phyloP scores from a whole-genome alignment of 169 alveolate species.

The Babesia sp. region DNA sequence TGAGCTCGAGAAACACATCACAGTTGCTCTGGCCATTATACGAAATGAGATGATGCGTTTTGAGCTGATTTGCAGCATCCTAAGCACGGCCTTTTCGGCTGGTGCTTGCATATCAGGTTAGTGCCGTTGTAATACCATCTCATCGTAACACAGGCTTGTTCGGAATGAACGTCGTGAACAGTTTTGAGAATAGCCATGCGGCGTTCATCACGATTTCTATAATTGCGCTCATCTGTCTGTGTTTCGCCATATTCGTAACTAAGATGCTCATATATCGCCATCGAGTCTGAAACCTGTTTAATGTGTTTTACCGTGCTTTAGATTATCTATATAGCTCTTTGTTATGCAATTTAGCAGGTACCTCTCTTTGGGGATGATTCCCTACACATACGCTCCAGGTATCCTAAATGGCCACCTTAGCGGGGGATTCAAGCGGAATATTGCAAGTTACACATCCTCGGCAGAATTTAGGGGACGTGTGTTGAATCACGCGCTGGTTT shows the following conservation, averaged over 20 bases:
- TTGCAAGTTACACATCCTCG: no score
- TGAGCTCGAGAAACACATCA: slow-evolving; percentile 74
- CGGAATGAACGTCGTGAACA: slow-evolving; percentile 78
- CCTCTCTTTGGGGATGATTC: no score
- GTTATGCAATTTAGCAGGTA: no score
- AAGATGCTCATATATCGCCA: slow-evolving; percentile 64
- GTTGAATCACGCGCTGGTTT: no score
- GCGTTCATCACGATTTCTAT: slow-evolving; percentile 70
- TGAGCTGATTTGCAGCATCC: slow-evolving; percentile 76
- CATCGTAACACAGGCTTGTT: slow-evolving; percentile 61
- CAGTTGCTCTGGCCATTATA: slow-evolving; percentile 73
- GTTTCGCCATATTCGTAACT: slow-evolving; percentile 60
- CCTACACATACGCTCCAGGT: no score
- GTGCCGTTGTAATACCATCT: background rate
- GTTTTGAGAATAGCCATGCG: slow-evolving; percentile 65
- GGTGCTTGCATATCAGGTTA: slow-evolving; percentile 81
- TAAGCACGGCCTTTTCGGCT: slow-evolving; percentile 78
- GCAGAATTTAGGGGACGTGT: no score
- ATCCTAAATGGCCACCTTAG: no score
- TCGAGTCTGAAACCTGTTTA: slow-evolving; percentile 60
- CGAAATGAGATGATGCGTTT: slow-evolving; percentile 78
- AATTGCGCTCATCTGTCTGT: slow-evolving; percentile 38
- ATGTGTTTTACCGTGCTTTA: background rate
- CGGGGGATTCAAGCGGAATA: no score
- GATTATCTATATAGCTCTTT: no score